A percentile compares a stretch with the other conserved stretches of the same genome.
phyloP scores from a whole-genome alignment of 2,329 filamentous ascomycete species.

The Clarireedia hainanense region DNA sequence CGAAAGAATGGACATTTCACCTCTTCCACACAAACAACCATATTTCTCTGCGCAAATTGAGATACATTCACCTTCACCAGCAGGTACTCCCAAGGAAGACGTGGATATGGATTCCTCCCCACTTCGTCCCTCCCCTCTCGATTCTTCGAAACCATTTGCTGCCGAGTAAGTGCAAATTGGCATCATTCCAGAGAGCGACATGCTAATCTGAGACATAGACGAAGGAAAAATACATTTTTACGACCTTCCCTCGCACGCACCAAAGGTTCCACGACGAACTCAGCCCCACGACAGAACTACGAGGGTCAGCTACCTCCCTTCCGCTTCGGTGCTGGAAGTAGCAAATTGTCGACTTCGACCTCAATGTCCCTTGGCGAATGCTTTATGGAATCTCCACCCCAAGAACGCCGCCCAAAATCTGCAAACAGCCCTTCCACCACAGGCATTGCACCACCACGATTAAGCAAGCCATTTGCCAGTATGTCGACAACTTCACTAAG shows the following conservation, averaged over 20 bases:
- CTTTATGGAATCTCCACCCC: constrained; percentile 70
- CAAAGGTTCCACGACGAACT: constrained; percentile 66
- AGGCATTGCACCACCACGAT: constrained; percentile 51
- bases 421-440: constrained; percentile 50
- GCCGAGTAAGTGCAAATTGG: constrained; percentile 42
- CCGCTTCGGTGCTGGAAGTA: constrained; percentile 55
- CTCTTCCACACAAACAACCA: constrained; percentile 77
- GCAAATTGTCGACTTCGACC: constrained; percentile 41
- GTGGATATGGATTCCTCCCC: constrained; percentile 52
- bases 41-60: constrained; percentile 55
- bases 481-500: constrained; percentile 48
- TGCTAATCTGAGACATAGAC: constrained; percentile 36
- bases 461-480: constrained; percentile 58
- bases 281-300: constrained; percentile 51
- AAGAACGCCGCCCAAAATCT: constrained; percentile 55
- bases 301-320: constrained; percentile 66
- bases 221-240: constrained; percentile 59
- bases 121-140: constrained; percentile 39
- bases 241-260: constrained; percentile 67
- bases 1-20: constrained; percentile 90
- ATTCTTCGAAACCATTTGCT: constrained; percentile 40
- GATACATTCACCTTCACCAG: constrained; percentile 64
- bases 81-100: constrained; percentile 33
- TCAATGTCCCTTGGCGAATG: constrained; percentile 70
- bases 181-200: constrained; percentile 12